Evolutionary conservation across 768 basidiomycete genomes (phyloP).

Genomic region (Boletus fagicola): DNA sequence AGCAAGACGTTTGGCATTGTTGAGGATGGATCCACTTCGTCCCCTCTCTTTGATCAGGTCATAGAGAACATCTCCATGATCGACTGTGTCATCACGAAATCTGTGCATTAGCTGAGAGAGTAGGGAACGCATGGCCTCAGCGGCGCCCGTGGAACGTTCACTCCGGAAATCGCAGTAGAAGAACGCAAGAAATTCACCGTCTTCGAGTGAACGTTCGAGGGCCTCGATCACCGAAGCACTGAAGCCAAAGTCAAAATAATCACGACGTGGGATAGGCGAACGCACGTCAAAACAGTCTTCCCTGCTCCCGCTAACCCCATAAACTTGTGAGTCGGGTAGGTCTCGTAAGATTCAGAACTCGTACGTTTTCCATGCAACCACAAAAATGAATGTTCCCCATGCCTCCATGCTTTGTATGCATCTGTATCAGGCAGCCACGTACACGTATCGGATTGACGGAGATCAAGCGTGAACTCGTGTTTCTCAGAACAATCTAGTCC

Average conservation of each 20-base stretch:
- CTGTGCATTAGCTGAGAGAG: neutral
- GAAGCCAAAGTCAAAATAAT: neutral
- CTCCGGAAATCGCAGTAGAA: neutral
- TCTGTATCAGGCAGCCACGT: neutral
- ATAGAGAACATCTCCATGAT: neutral
- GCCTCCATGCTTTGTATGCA: neutral
- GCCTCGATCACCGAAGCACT: neutral
- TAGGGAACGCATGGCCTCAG: neutral
- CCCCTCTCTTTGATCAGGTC: neutral
- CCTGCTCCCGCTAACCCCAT: neutral
- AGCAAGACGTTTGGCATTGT: neutral
- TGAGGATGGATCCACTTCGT: neutral
- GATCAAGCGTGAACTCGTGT: neutral
- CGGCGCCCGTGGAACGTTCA: neutral
- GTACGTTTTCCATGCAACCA: neutral
- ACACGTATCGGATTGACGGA: neutral
- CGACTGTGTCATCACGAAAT: neutral
- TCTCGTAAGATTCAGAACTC: neutral
- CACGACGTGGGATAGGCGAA: neutral
- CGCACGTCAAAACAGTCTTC: neutral
- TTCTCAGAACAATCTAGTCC: neutral
- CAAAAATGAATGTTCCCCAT: neutral
- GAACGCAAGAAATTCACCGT: neutral
- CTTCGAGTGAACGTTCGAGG: neutral
- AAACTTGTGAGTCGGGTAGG: neutral